Evolutionary conservation across 1,284 basidiomycete genomes (phyloP).

Genomic region (Moesziomyces parantarcticus): DNA sequence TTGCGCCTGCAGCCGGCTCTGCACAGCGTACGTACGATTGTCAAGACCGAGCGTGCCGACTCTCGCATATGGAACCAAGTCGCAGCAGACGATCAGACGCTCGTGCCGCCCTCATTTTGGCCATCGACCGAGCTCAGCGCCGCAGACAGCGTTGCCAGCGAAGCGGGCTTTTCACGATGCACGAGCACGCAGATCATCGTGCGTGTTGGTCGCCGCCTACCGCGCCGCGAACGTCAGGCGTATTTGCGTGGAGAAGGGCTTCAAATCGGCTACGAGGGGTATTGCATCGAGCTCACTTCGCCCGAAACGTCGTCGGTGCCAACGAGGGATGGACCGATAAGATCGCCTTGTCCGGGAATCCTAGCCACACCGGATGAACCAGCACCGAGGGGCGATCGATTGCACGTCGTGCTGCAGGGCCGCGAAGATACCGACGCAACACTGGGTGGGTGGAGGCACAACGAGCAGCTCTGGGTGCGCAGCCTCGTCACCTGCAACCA

Average conservation of each 20-base stretch:
- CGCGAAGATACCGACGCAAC: constrained; percentile 14
- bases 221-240: constrained; percentile 10
- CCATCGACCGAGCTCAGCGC: too few species aligned
- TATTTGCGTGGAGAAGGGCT: constrained; percentile 32
- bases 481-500: constrained; percentile 37
- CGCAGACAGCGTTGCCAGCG: background rate
- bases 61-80: constrained; percentile 36
- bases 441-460: constrained; percentile 16
- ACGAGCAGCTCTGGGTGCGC: constrained; percentile 37
- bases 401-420: constrained; percentile 35
- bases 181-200: constrained; percentile 33
- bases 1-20: constrained; percentile 29
- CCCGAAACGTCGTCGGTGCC: background rate
- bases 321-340: background rate
- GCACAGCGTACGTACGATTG: constrained; percentile 15
- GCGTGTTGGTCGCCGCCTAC: constrained; percentile 24
- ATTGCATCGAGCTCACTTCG: constrained; percentile 18
- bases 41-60: constrained; percentile 48
- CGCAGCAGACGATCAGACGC: constrained; percentile 17
- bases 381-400: background rate
- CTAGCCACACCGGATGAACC: background rate
- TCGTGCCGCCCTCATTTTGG: background rate
- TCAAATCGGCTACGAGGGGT: constrained; percentile 40
- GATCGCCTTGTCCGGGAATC: background rate
- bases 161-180: constrained; percentile 10